Conservation (phyloP, 2,329 filamentous ascomycete genomes). For the Aspergillus neoniger region DNA sequence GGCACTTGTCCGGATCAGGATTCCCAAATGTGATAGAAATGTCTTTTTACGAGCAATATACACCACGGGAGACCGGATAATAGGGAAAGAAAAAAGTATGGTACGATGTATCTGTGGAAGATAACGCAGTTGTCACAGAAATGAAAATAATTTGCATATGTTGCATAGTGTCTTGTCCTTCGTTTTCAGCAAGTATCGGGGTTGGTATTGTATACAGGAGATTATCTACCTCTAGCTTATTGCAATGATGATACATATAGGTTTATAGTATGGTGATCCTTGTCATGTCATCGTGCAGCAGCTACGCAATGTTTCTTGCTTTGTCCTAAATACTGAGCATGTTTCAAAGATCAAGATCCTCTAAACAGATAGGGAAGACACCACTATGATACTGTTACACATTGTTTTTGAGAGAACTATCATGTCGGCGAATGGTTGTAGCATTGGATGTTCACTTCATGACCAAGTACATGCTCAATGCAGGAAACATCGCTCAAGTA, state of each 20-base stretch:
- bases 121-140: constrained; percentile 16
- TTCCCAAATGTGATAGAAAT: constrained; percentile 20
- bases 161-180: constrained; percentile 4
- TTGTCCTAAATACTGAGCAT: no score
- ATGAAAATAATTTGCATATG: constrained; percentile 15
- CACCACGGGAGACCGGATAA: constrained; percentile 12
- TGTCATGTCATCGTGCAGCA: no score
- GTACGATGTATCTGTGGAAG: constrained; percentile 17
- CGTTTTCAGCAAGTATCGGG: not conserved
- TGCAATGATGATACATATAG: not conserved
- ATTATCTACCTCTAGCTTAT: not conserved
- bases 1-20: constrained; percentile 14
- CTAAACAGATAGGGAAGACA: no score
- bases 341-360: no score
- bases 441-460: no score
- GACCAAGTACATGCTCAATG: no score
- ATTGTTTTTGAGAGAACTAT: no score
- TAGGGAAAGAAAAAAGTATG: constrained; percentile 1
- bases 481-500: no score
- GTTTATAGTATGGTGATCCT: no score
- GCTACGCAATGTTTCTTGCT: no score
- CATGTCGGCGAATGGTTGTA: no score
- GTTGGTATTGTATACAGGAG: not conserved
- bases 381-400: no score
- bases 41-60: constrained; percentile 24